A percentile compares a stretch with the other conserved stretches of the same genome.
Conservation (phyloP, 2,329 filamentous ascomycete genomes). For the Microsporum audouinii region DNA sequence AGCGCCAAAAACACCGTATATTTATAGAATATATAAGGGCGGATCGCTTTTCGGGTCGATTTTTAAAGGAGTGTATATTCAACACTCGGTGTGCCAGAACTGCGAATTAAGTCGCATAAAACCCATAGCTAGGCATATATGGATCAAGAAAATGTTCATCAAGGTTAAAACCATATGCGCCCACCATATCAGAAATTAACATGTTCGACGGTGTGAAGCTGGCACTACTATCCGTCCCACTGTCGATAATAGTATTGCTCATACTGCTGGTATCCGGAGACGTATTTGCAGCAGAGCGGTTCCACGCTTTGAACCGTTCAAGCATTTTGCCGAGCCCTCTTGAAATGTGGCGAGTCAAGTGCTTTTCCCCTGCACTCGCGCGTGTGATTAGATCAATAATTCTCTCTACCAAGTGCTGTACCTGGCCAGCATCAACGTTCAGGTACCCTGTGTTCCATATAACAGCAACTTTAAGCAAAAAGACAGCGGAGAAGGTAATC, state of each 20-base stretch:
- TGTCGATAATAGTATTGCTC: neutral
- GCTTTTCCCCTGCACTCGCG: conserved; percentile 32
- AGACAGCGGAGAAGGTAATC: conserved; percentile 37
- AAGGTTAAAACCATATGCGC: conserved; percentile 32
- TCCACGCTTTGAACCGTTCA: conserved; percentile 32
- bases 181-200: conserved; percentile 35
- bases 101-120: neutral
- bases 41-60: neutral
- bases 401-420: conserved; percentile 29
- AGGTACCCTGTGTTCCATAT: conserved; percentile 35
- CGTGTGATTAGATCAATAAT: conserved; percentile 32
- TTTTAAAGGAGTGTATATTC: neutral
- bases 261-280: neutral
- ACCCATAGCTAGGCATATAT: conserved; percentile 32
- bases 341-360: conserved; percentile 33
- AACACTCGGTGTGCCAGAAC: neutral
- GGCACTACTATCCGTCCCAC: neutral
- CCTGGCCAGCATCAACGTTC: conserved; percentile 29
- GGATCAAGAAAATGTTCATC: conserved; percentile 34
- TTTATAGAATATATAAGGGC: neutral
- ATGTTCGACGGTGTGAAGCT: conserved; percentile 22
- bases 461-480: conserved; percentile 35
- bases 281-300: conserved; percentile 11
- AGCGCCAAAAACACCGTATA: neutral
- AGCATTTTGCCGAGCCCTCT: conserved; percentile 33